These are phyloP conservation scores for Umbellularia californica DNA, from an alignment of 164 flowering plant genomes.

Conservation along the genomic window DNA sequence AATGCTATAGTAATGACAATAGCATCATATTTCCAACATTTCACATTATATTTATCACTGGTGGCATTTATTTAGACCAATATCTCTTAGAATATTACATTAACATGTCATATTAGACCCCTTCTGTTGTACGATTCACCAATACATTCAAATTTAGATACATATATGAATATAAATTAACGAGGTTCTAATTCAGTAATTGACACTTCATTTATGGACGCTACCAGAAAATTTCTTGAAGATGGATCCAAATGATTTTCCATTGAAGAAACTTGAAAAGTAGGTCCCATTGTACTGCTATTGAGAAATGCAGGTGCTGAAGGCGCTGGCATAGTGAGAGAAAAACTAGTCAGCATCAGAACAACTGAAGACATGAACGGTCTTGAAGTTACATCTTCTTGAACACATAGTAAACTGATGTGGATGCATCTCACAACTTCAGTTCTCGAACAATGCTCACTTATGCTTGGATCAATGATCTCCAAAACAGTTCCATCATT, in stretches of 20 bases:
- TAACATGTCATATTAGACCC: too few relatives aligned
- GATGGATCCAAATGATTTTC: background rate
- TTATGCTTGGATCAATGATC: slow-evolving; percentile 25
- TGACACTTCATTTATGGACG: slow-evolving; percentile 6
- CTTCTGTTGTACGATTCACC: too few relatives aligned
- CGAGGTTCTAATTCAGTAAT: slow-evolving; percentile 8
- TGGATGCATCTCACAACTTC: slow-evolving; percentile 44
- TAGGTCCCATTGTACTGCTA: background rate
- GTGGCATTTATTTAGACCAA: too few relatives aligned
- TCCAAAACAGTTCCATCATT: background rate
- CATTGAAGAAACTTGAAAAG: background rate
- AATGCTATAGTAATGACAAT: too few relatives aligned
- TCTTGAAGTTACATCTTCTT: slow-evolving; percentile 29
- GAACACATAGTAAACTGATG: slow-evolving; percentile 41
- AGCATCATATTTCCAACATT: too few relatives aligned
- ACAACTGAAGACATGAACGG: slow-evolving; percentile 43
- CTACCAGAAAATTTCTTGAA: background rate
- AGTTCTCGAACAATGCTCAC: background rate
- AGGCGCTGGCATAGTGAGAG: slow-evolving; percentile 31
- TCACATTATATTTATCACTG: too few relatives aligned
- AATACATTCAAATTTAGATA: too few relatives aligned
- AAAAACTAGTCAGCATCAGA: slow-evolving; percentile 36
- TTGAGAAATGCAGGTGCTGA: slow-evolving; percentile 34
- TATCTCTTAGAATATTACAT: too few relatives aligned
- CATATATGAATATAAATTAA: background rate